These are phyloP conservation scores for Monosporozyma servazzii DNA, from an alignment of 805 yeast genomes.

Conservation along the genomic window DNA sequence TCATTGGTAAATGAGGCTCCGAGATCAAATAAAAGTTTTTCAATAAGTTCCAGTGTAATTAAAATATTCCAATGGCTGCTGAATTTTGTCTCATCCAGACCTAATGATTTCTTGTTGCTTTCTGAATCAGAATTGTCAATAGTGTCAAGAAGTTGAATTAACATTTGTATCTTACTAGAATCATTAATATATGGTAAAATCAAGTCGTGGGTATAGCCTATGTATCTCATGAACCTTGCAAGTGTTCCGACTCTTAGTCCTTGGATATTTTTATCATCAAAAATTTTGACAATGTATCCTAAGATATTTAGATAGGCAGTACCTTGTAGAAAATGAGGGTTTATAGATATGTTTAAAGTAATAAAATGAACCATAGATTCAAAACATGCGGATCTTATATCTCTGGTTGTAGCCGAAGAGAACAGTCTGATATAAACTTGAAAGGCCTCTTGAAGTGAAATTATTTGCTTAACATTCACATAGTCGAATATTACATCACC, in stretches of 20 bases:
- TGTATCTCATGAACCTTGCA: slow-evolving; percentile 18
- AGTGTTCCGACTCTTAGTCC: slow-evolving; percentile 13
- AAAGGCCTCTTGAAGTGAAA: slow-evolving; percentile 15
- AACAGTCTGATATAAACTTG: slow-evolving; percentile 19
- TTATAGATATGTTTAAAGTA: slow-evolving; percentile 20
- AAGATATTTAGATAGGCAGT: slow-evolving; percentile 22
- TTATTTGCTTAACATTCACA: slow-evolving; percentile 11
- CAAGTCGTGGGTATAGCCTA: slow-evolving; percentile 17
- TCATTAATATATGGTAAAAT: slow-evolving; percentile 26
- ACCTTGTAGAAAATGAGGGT: slow-evolving; percentile 22
- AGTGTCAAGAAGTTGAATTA: slow-evolving; percentile 15
- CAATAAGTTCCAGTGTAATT: slow-evolving; percentile 17
- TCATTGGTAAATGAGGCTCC: slow-evolving; percentile 26
- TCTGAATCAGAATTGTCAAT: background rate
- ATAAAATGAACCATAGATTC: slow-evolving; percentile 32
- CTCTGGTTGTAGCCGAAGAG: slow-evolving; percentile 14
- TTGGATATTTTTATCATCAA: slow-evolving; percentile 18
- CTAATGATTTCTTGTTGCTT: background rate
- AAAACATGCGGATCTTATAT: slow-evolving; percentile 27
- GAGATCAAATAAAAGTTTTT: slow-evolving; percentile 13
- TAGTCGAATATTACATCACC: slow-evolving; percentile 31
- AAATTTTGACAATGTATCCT: slow-evolving; percentile 19
- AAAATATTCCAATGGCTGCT: slow-evolving; percentile 17
- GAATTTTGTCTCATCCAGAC: background rate
- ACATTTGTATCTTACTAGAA: slow-evolving; percentile 26